Evolutionary conservation across 2,329 filamentous ascomycete species (phyloP).

Genomic region (Lachnellula hyalina): DNA sequence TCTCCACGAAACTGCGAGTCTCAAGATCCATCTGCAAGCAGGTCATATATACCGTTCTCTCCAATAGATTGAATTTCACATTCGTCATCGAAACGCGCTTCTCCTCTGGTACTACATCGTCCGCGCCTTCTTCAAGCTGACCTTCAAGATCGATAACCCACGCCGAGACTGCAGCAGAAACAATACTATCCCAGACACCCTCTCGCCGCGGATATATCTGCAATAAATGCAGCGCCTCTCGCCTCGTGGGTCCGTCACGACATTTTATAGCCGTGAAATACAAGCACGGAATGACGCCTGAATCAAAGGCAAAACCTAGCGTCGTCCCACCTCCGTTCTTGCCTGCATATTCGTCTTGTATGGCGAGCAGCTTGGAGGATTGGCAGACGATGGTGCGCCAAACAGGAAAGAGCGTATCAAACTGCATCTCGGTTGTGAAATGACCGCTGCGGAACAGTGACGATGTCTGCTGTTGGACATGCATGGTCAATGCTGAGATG

Average conservation of each 20-base stretch:
- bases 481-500: conserved; percentile 16
- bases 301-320: neutral
- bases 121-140: neutral
- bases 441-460: conserved; percentile 9
- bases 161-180: neutral
- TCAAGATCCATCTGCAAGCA: conserved; percentile 17
- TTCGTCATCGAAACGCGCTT: conserved; percentile 14
- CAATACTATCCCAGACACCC: neutral
- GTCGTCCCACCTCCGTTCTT: neutral
- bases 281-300: neutral
- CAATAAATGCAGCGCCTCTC: neutral
- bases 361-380: conserved; percentile 3
- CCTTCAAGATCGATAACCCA: neutral
- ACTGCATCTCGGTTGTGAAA: conserved; percentile 15
- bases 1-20: conserved; percentile 3
- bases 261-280: neutral
- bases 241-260: neutral
- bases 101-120: conserved; percentile 11
- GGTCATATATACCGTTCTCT: conserved; percentile 11
- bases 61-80: conserved; percentile 18
- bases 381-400: conserved; percentile 12
- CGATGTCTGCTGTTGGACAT: conserved; percentile 12
- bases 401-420: conserved; percentile 15
- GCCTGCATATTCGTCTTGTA: conserved; percentile 1
- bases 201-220: neutral